phyloP scores from a whole-genome alignment of 2,329 filamentous ascomycete species.

The Sarocladiaceae sp. region DNA sequence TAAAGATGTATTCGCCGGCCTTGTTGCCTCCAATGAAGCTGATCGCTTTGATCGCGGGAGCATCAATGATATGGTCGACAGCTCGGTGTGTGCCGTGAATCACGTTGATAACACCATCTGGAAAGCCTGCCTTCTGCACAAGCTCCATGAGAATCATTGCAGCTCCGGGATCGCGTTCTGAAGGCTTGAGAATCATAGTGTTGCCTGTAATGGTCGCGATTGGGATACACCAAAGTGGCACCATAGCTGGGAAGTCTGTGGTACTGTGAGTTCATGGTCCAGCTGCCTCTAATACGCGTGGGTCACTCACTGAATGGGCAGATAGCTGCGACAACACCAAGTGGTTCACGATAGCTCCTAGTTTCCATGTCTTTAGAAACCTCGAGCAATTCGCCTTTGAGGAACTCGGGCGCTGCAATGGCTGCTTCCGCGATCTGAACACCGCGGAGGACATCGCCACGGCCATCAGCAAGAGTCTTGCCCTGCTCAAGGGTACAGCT shows the following conservation, averaged over 20 bases:
- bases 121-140: conserved; percentile 70
- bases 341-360: conserved; percentile 67
- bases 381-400: conserved; percentile 72
- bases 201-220: conserved; percentile 76
- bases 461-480: conserved; percentile 73
- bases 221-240: conserved; percentile 76
- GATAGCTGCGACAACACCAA: conserved; percentile 73
- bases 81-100: conserved; percentile 71
- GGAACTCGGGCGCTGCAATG: conserved; percentile 67
- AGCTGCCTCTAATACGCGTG: too few relatives aligned
- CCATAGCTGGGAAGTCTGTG: conserved; percentile 86
- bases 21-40: conserved; percentile 78
- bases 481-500: conserved; percentile 77
- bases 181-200: conserved; percentile 74
- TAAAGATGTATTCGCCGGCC: conserved; percentile 77
- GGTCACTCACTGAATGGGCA: conserved; percentile 81
- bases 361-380: conserved; percentile 82
- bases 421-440: conserved; percentile 74
- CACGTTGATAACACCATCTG: conserved; percentile 70
- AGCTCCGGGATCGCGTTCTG: conserved; percentile 73
- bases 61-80: conserved; percentile 76
- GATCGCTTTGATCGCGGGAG: conserved; percentile 74
- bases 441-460: conserved; percentile 69
- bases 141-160: conserved; percentile 77
- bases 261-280: too few relatives aligned